Percentiles rank a stretch among this genome's conserved stretches.
phyloP scores from a whole-genome alignment of 495 filamentous ascomycete genomes.

The Bacidia gigantensis region DNA sequence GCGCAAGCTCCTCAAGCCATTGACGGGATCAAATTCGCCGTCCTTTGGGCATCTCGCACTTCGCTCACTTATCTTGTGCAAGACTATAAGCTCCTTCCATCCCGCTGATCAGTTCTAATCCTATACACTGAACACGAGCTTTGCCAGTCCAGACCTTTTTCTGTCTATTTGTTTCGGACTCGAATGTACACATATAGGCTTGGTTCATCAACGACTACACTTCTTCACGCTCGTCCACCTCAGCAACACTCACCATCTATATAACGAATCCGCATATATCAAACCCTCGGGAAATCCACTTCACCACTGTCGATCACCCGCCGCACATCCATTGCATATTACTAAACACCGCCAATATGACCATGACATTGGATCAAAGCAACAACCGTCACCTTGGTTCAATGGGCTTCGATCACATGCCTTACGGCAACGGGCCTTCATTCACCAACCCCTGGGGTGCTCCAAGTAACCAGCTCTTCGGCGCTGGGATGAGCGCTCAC shows the following conservation, averaged over 20 bases:
- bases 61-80: background rate
- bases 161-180: background rate
- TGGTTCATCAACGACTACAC: background rate
- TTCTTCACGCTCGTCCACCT: background rate
- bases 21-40: background rate
- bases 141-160: background rate
- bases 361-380: conserved; percentile 82
- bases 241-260: background rate
- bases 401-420: conserved; percentile 69
- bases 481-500: conserved; percentile 46
- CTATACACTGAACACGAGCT: background rate
- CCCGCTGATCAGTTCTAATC: conserved; percentile 6
- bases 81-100: background rate
- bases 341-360: conserved; percentile 9
- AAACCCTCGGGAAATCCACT: background rate
- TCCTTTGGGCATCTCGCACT: background rate
- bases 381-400: conserved; percentile 67
- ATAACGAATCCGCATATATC: background rate
- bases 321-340: conserved; percentile 5
- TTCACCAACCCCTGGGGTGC: conserved; percentile 86
- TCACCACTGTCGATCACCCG: conserved; percentile 8
- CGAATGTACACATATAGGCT: conserved; percentile 6
- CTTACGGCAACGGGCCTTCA: conserved; percentile 58
- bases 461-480: conserved; percentile 31
- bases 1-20: conserved; percentile 7